These are phyloP conservation scores for Euphorbia schlechtendalii DNA, from an alignment of 441 rosid genomes.

Conservation along the genomic window DNA sequence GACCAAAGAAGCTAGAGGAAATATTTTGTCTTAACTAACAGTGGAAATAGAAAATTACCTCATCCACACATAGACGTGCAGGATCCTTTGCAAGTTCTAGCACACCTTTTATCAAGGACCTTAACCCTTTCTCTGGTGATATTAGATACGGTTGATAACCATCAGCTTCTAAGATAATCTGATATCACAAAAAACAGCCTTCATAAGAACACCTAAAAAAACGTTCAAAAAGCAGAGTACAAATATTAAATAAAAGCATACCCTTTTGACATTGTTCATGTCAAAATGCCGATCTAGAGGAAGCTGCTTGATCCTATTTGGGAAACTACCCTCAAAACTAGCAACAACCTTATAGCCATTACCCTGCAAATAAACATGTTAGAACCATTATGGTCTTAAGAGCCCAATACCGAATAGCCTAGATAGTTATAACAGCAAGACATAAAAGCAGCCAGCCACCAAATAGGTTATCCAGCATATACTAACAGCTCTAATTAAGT, in stretches of 20 bases:
- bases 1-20: background rate
- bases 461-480: background rate
- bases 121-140: constrained; percentile 95
- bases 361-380: constrained; percentile 46
- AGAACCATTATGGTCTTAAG: background rate
- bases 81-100: constrained; percentile 96
- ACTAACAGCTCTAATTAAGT: background rate
- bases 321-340: constrained; percentile 93
- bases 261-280: constrained; percentile 83
- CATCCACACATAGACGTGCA: constrained; percentile 81
- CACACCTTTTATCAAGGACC: constrained; percentile 88
- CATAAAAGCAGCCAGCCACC: constrained; percentile 7
- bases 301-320: constrained; percentile 87
- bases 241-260: constrained; percentile 24
- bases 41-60: constrained; percentile 38
- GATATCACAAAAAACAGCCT: constrained; percentile 24
- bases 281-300: constrained; percentile 95
- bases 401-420: constrained; percentile 10
- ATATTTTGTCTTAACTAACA: constrained; percentile 3
- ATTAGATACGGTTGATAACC: constrained; percentile 98
- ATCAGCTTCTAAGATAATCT: constrained; percentile 94
- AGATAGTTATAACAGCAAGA: background rate
- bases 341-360: constrained; percentile 97
- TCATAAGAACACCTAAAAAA: constrained; percentile 14
- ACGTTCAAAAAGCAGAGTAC: constrained; percentile 12